Conservation (phyloP, 768 basidiomycete species). For the Lactarius deliciosus region DNA sequence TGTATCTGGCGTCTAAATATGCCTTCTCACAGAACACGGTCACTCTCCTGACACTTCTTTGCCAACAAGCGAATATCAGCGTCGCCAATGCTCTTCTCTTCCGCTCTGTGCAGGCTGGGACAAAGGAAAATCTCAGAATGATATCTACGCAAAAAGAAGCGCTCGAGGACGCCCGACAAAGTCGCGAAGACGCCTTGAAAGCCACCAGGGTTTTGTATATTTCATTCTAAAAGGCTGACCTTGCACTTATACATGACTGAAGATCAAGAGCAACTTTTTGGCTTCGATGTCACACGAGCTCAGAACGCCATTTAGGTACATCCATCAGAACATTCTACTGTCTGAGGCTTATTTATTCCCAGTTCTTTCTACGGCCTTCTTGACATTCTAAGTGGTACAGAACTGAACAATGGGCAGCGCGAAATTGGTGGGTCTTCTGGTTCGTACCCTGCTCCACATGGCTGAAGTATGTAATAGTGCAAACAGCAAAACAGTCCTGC, state of each 20-base stretch:
- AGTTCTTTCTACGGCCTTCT: constrained; percentile 74
- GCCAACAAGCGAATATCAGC: constrained; percentile 74
- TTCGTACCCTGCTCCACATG: constrained; percentile 4
- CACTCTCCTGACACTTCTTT: constrained; percentile 61
- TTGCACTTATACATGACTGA: constrained; percentile 10
- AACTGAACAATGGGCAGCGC: constrained; percentile 64
- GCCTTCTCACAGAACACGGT: constrained; percentile 61
- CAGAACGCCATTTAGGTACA: constrained; percentile 72
- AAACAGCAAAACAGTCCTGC: constrained; percentile 78
- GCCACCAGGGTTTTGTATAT: constrained; percentile 58
- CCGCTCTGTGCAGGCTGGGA: constrained; percentile 71
- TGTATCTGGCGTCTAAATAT: constrained; percentile 66
- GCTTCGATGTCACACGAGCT: constrained; percentile 78
- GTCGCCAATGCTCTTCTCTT: constrained; percentile 75
- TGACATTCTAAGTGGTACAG: constrained; percentile 70
- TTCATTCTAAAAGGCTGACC: constrained; percentile 10
- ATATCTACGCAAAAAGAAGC: constrained; percentile 70
- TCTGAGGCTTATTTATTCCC: constrained; percentile 5
- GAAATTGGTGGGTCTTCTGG: constrained; percentile 52
- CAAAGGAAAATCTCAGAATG: constrained; percentile 73
- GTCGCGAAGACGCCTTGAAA: constrained; percentile 70
- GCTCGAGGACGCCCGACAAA: constrained; percentile 65
- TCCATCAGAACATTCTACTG: not conserved
- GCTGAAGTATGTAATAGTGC: constrained; percentile 42
- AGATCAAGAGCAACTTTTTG: constrained; percentile 79